Conservation (phyloP, 1,284 basidiomycete species). For the Schizophyllum commune region DNA sequence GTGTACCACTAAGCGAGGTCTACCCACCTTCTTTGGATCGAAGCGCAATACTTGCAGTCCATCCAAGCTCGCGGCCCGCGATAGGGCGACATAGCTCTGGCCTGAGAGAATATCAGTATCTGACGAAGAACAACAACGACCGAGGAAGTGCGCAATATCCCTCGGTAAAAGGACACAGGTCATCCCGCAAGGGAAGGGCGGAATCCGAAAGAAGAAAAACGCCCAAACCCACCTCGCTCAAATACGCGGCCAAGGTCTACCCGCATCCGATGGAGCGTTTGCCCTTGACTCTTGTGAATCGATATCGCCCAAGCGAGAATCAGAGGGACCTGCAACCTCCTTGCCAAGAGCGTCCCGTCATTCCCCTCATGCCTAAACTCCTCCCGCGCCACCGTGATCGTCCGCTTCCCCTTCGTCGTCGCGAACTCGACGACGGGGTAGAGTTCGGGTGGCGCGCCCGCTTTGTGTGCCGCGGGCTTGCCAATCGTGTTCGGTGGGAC, state of each 20-base stretch:
- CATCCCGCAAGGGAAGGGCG: no score
- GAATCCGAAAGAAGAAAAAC: no score
- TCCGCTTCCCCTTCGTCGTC: slow-evolving; percentile 38
- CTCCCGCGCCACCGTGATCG: slow-evolving; percentile 44
- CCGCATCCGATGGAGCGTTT: slow-evolving; percentile 62
- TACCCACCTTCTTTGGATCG: slow-evolving; percentile 34
- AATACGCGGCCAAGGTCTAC: slow-evolving; percentile 59
- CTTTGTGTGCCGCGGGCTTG: slow-evolving; percentile 15
- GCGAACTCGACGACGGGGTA: slow-evolving; percentile 63
- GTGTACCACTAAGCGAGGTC: background rate
- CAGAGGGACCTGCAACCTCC: slow-evolving; percentile 44
- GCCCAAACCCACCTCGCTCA: slow-evolving; percentile 58
- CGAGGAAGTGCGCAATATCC: no score
- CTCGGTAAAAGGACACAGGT: no score
- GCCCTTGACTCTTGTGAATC: slow-evolving; percentile 77
- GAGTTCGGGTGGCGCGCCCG: slow-evolving; percentile 17
- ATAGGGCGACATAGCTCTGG: slow-evolving; percentile 80
- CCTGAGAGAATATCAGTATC: slow-evolving; percentile 24
- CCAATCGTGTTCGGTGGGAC: slow-evolving; percentile 8
- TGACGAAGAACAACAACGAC: background rate
- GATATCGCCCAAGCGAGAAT: slow-evolving; percentile 74
- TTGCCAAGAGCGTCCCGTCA: slow-evolving; percentile 59
- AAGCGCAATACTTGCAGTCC: slow-evolving; percentile 77
- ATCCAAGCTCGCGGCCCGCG: slow-evolving; percentile 72
- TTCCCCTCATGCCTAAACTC: slow-evolving; percentile 63